Base-by-base conservation (phyloP, 768 basidiomycete genomes). In the Butyriboletus loyo region DNA sequence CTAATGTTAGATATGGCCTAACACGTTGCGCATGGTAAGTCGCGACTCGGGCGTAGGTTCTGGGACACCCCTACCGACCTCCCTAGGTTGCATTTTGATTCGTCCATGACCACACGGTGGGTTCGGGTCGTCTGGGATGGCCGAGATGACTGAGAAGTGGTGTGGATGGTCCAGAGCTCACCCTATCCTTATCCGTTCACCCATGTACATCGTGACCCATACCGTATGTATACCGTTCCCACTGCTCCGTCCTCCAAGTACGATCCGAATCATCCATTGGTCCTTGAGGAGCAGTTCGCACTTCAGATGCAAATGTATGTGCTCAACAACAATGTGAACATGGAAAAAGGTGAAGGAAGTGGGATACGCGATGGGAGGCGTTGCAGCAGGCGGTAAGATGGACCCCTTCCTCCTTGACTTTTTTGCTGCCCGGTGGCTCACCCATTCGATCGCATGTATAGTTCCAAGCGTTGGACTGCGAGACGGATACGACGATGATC, bases 271-370 rank as follows among this genome's bases (percentile, higher is more conserved):
- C 71, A 76, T 56, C 76, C 77, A 5, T 71, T 72, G 4, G 72
- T 73, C 3, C 81, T 89, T 52, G 81, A 84, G 55, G 84, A 87
- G 59, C 85, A 89, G 61, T 70, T 88, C 17, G 81, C 81, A 2
- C 74, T 81, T 34, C 89, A 90, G 66, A 87, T 85, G 83, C 87
- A 87, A 63, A 81, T 87, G 56, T 89, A 85, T 56, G 87, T 88
- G 4, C 78, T 86, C 61, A 79, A 79, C 59, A 89, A 87, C 59
- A 79, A 84, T 17, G 80, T 77, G 8, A 73, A 75, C 36, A 72
- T 84, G 60, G 85, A 60, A 88, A 86, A 67, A 72, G 89, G 44
- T 77, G 85, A 43, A 70, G 86, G 49, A 76, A 82, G 51, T 92
- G 87, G 85, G 87, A 89, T 54, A 73, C 79, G 34, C 81, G 83